Percentiles rank a stretch among this genome's conserved stretches.
Conservation (phyloP, 2,329 filamentous ascomycete genomes). For the Lachnellula subtilissima region DNA sequence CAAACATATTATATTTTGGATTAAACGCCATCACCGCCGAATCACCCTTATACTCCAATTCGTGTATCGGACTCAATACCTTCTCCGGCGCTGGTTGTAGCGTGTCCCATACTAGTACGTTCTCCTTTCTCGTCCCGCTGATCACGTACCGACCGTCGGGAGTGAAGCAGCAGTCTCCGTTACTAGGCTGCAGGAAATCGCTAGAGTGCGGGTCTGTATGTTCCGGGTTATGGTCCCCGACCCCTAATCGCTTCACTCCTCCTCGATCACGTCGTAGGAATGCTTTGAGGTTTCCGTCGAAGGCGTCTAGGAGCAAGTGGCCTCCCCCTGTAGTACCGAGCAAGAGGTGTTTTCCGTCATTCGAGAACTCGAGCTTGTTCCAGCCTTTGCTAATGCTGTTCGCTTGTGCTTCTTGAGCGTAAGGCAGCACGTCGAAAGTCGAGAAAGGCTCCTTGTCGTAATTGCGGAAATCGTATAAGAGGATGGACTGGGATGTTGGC, state of each 20-base stretch:
- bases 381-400: constrained; percentile 58
- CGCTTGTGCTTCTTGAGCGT: constrained; percentile 49
- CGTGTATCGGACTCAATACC: constrained; percentile 59
- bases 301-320: constrained; percentile 92
- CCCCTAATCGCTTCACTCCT: constrained; percentile 47
- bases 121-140: constrained; percentile 65
- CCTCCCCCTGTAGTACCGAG: constrained; percentile 78
- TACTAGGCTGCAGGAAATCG: constrained; percentile 45
- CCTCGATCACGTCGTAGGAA: constrained; percentile 60
- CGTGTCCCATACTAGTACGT: constrained; percentile 84
- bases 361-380: constrained; percentile 92
- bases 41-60: constrained; percentile 61
- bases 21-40: constrained; percentile 80
- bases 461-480: constrained; percentile 91
- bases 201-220: constrained; percentile 23
- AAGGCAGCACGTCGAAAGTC: constrained; percentile 67
- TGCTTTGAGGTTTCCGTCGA: constrained; percentile 73
- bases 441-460: constrained; percentile 89
- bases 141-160: constrained; percentile 87
- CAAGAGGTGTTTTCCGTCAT: constrained; percentile 85
- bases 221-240: constrained; percentile 42
- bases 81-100: constrained; percentile 50
- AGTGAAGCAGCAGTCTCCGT: constrained; percentile 80
- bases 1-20: constrained; percentile 86
- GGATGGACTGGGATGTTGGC: constrained; percentile 69